Base-by-base conservation (phyloP, 345 rosid species). In the Eucalyptus erythrocorys region DNA sequence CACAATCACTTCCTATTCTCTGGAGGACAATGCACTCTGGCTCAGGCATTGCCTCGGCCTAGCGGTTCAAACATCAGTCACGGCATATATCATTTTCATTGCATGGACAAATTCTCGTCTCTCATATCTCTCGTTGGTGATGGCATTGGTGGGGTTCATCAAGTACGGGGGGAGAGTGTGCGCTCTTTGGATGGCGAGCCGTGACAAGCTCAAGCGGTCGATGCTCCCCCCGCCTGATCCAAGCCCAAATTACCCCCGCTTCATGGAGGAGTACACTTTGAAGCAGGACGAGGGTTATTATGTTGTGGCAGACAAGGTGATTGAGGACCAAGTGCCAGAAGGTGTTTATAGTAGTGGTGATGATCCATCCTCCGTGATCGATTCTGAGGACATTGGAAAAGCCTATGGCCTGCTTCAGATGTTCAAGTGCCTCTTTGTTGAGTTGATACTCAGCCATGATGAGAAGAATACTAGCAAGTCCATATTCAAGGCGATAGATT, bases 1-100 rank as follows among this genome's bases (percentile, higher is more conserved):
- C 16, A 90, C 86, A 24, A 88, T 92, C 17, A 87, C 92, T 10
- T 88, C 93, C 3, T 91, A 88, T n/a, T 40, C 92, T 10, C 2
- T 90, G 48, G 91, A 90, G 49, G 93, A 91, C 89, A 93, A 93
- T 68, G 90, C 92, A 47, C 59, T 90, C 9, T 92, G 92, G 92
- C 26, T 87, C 15, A 88, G 92, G 79, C 92, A 90, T 26, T 71
- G 89, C 17, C 87, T 91, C 21, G 88, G 91, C 16, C 66, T 89
- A 8, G n/a, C n/a, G 10, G 87, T 90, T 19, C 91, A 89, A 53
- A 32, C 87, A 3, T 88, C 88, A 12, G 90, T 88, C 7, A 94
- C 93, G 1, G 43, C 89, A 16, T 94, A 92, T 48, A 91, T 95
- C 76, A 89, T 89, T 80, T 32, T 91, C 43, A n/a, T 86, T 79